A percentile compares a stretch with the other conserved stretches of the same genome.
These are phyloP conservation scores for Tricholoma sp. DNA, from an alignment of 768 basidiomycete species.

Conservation along the genomic window DNA sequence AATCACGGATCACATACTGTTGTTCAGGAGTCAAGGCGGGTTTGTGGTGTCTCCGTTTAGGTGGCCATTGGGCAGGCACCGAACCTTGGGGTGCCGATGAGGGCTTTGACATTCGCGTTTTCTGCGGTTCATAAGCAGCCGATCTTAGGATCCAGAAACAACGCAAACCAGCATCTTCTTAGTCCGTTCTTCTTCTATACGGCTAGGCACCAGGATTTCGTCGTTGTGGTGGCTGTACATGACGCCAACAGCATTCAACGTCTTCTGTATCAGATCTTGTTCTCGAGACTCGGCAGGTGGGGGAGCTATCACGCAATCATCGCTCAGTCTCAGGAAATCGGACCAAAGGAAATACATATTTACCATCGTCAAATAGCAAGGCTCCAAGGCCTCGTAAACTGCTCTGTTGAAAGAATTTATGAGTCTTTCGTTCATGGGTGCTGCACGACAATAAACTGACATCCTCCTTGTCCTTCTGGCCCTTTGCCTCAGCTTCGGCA, in stretches of 20 bases:
- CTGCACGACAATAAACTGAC: slow-evolving; percentile 17
- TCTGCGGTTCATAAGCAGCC: slow-evolving; percentile 17
- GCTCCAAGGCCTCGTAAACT: slow-evolving; percentile 57
- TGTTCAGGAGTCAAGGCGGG: slow-evolving; percentile 40
- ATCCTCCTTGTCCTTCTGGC: slow-evolving; percentile 33
- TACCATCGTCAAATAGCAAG: slow-evolving; percentile 69
- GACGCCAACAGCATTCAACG: slow-evolving; percentile 56
- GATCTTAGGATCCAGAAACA: slow-evolving; percentile 1
- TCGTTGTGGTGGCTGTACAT: slow-evolving; percentile 75
- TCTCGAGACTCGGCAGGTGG: slow-evolving; percentile 28
- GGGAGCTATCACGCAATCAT: slow-evolving; percentile 26
- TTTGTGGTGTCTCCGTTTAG: slow-evolving; percentile 53
- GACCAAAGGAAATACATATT: slow-evolving; percentile 10
- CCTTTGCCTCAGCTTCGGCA: slow-evolving; percentile 37
- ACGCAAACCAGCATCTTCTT: slow-evolving; percentile 47
- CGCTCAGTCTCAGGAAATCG: background rate
- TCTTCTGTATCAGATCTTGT: slow-evolving; percentile 46
- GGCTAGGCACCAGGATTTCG: slow-evolving; percentile 60
- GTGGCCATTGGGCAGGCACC: slow-evolving; percentile 57
- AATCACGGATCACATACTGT: slow-evolving; percentile 34
- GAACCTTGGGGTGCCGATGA: slow-evolving; percentile 17
- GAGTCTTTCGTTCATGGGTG: background rate
- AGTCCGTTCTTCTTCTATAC: slow-evolving; percentile 61
- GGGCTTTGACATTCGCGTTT: slow-evolving; percentile 21
- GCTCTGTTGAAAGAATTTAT: slow-evolving; percentile 27